phyloP scores from a whole-genome alignment of 108 stramenopile genomes.

The Cyclotella sp. region DNA sequence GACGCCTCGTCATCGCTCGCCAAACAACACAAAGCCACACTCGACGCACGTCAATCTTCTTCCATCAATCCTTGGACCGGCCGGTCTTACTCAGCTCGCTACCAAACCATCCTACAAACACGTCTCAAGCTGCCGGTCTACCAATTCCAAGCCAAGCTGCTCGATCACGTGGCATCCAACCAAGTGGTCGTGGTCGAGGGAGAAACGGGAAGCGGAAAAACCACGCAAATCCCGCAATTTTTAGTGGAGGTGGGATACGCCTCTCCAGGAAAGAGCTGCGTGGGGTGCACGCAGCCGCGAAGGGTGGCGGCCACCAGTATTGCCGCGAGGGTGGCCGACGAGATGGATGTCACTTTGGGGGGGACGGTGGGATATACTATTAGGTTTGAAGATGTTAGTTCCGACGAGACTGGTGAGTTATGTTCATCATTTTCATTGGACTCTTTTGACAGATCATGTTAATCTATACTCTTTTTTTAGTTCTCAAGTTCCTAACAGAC shows the following conservation, averaged over 20 bases:
- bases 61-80: constrained; percentile 92
- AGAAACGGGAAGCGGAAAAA: constrained; percentile 97
- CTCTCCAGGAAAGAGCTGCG: constrained; percentile 61
- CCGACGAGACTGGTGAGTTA: constrained; percentile 24
- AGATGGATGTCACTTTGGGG: constrained; percentile 98
- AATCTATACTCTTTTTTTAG: constrained; percentile 51
- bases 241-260: constrained; percentile 89
- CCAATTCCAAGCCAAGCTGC: constrained; percentile 90
- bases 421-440: neutral
- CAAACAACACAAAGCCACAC: constrained; percentile 19
- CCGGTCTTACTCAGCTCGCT: constrained; percentile 67
- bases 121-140: constrained; percentile 95
- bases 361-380: constrained; percentile 98
- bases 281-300: constrained; percentile 99
- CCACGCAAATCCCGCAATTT: constrained; percentile 97
- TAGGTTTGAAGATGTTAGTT: constrained; percentile 90
- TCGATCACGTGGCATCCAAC: constrained; percentile 87
- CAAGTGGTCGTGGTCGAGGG: constrained; percentile 97
- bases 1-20: neutral
- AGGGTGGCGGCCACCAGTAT: constrained; percentile 98
- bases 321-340: constrained; percentile 97
- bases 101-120: constrained; percentile 73
- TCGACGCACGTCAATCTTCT: constrained; percentile 44
- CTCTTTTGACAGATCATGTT: neutral
- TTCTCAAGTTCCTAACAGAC: constrained; percentile 95